Conservation (phyloP, 306 rosid species). For the Pterocarpus santalinus region DNA sequence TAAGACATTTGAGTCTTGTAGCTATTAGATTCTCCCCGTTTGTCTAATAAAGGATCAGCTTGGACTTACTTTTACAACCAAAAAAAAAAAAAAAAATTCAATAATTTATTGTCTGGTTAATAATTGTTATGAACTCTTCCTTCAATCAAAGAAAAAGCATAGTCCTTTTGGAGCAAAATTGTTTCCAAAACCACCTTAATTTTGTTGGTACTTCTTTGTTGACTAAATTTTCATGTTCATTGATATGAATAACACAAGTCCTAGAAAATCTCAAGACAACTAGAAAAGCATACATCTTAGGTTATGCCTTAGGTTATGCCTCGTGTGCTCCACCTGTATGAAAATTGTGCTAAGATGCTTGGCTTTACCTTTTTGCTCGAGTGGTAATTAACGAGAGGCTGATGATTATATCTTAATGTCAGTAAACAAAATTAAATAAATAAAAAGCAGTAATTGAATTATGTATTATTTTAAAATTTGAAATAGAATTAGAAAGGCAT, state of each 20-base stretch:
- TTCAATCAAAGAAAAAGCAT: not conserved
- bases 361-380: conserved; percentile 19
- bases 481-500: conserved; percentile 7
- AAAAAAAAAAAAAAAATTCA: conserved; percentile 9
- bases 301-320: too few species aligned
- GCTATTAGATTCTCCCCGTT: too few species aligned
- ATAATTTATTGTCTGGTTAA: not conserved
- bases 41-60: conserved; percentile 4
- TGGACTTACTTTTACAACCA: conserved; percentile 1
- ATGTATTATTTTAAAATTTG: not conserved
- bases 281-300: not conserved
- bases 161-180: conserved; percentile 7
- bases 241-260: conserved; percentile 12
- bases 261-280: conserved; percentile 8
- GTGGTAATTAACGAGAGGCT: conserved; percentile 25
- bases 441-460: not conserved
- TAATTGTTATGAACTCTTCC: conserved; percentile 14
- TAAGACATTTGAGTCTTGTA: conserved; percentile 6
- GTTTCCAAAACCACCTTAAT: conserved; percentile 28
- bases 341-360: not conserved
- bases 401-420: conserved; percentile 1
- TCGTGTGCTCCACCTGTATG: too few species aligned
- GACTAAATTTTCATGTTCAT: conserved; percentile 28
- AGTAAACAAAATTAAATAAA: not conserved
- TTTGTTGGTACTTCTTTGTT: conserved; percentile 11